Conservation (phyloP, 768 basidiomycete genomes). For the Hortiboletus flavorubellus region DNA sequence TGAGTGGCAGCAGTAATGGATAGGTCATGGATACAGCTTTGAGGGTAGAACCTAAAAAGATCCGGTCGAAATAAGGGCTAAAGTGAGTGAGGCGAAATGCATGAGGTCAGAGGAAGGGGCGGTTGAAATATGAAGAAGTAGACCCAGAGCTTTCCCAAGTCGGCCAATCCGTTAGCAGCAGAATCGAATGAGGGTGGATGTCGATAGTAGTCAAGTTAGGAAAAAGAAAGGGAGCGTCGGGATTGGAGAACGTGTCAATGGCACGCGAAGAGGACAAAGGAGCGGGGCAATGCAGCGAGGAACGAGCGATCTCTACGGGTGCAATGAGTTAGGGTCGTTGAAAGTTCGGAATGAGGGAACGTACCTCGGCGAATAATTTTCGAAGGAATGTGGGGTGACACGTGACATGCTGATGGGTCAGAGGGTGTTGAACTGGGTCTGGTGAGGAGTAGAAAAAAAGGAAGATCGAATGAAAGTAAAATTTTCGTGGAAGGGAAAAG, state of each 20-base stretch:
- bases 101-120: background rate
- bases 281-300: background rate
- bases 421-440: background rate
- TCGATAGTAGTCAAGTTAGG: background rate
- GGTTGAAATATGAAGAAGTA: background rate
- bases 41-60: background rate
- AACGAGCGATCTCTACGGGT: constrained; percentile 5
- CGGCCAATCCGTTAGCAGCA: background rate
- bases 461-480: background rate
- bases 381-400: constrained; percentile 7
- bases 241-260: background rate
- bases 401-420: background rate
- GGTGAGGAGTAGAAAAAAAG: background rate
- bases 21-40: background rate
- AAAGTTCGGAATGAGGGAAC: background rate
- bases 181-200: background rate
- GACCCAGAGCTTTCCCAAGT: background rate
- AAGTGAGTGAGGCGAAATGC: background rate
- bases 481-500: constrained; percentile 1
- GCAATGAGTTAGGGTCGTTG: background rate
- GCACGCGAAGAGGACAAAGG: constrained; percentile 3
- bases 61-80: background rate
- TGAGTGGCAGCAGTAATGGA: background rate
- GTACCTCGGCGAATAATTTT: constrained; percentile 16
- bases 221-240: constrained; percentile 3